Conservation (phyloP, 2,329 filamentous ascomycete species). For the Colletotrichum liaoningense region DNA sequence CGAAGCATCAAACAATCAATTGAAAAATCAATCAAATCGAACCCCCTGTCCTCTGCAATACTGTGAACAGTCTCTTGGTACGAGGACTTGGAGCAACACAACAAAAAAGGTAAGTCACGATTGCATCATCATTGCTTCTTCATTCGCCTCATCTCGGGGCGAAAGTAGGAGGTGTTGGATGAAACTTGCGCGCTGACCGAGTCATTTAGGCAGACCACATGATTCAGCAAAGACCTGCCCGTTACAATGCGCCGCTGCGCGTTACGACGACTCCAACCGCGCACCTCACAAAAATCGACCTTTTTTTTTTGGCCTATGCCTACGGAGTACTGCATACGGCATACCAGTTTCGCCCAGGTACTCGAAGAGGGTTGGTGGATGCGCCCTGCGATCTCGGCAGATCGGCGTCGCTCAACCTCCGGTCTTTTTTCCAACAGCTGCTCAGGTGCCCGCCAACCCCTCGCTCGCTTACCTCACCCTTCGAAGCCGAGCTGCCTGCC, state of each 20-base stretch:
- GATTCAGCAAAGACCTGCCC: constrained; percentile 14
- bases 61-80: neutral
- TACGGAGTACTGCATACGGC: too few relatives aligned
- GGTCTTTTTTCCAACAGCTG: neutral
- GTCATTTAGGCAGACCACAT: constrained; percentile 33
- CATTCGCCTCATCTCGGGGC: constrained; percentile 17
- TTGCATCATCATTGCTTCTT: constrained; percentile 33
- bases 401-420: constrained; percentile 31
- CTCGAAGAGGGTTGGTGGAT: neutral
- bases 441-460: too few relatives aligned
- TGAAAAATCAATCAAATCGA: constrained; percentile 26
- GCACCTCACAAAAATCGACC: neutral
- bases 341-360: neutral
- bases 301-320: too few relatives aligned
- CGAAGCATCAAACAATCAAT: constrained; percentile 23
- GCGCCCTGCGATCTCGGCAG: constrained; percentile 32
- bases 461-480: constrained; percentile 28
- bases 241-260: constrained; percentile 12
- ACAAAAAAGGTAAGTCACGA: neutral
- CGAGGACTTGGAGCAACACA: neutral
- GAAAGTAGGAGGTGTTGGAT: neutral
- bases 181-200: constrained; percentile 34
- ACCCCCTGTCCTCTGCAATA: constrained; percentile 14
- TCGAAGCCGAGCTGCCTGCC: neutral
- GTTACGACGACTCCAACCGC: neutral